Evolutionary conservation across 768 basidiomycete genomes (phyloP).

Genomic region (Boletus sensibilis): DNA sequence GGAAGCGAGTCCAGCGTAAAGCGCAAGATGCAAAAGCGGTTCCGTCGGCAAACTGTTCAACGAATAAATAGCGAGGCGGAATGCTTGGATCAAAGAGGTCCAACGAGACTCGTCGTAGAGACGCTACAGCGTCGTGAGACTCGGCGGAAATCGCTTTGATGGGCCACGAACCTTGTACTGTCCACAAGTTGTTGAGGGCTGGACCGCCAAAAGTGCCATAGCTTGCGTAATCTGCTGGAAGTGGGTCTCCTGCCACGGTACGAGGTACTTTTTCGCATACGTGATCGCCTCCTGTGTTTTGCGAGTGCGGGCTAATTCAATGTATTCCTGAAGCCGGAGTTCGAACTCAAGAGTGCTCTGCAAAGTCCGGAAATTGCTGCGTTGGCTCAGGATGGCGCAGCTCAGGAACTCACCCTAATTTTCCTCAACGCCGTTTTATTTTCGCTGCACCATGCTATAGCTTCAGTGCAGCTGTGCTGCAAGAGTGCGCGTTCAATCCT

Average conservation of each 20-base stretch:
- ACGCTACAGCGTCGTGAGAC: slow-evolving; percentile 47
- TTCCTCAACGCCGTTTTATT: slow-evolving; percentile 92
- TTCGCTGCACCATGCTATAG: slow-evolving; percentile 94
- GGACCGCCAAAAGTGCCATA: slow-evolving; percentile 73
- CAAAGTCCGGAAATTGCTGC: slow-evolving; percentile 18
- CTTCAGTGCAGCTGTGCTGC: slow-evolving; percentile 79
- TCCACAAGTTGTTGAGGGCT: slow-evolving; percentile 64
- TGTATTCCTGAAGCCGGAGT: slow-evolving; percentile 92
- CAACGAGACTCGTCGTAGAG: slow-evolving; percentile 83
- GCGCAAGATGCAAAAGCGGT: slow-evolving; percentile 80
- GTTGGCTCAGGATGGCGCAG: slow-evolving; percentile 8
- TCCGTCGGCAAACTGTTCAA: slow-evolving; percentile 87
- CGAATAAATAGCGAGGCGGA: slow-evolving; percentile 83
- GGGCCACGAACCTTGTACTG: slow-evolving; percentile 70
- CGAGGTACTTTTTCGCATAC: slow-evolving; percentile 79
- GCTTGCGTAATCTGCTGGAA: slow-evolving; percentile 73
- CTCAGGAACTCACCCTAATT: slow-evolving; percentile 59
- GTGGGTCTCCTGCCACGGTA: slow-evolving; percentile 82
- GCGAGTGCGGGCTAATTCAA: slow-evolving; percentile 77
- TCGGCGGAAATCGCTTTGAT: background rate
- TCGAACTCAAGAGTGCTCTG: slow-evolving; percentile 97
- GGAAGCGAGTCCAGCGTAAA: slow-evolving; percentile 89
- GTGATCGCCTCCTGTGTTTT: slow-evolving; percentile 75
- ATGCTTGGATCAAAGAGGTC: slow-evolving; percentile 68
- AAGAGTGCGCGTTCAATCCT: slow-evolving; percentile 81